phyloP scores from a whole-genome alignment of 192 early-diverging fungal species.

The Coemansia sp. region DNA sequence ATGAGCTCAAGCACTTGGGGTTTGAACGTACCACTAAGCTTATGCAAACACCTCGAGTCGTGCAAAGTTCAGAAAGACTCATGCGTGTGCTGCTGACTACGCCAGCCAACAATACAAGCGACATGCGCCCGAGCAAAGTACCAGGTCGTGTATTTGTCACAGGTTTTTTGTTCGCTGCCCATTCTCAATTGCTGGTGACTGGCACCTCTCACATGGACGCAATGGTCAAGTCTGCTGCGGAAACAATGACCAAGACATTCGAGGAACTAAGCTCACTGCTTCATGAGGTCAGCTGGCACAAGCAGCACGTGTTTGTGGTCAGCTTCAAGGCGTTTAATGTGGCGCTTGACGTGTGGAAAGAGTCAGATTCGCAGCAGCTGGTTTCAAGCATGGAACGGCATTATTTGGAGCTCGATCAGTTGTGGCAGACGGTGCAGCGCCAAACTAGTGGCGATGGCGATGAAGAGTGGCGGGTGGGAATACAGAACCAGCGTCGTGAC shows the following conservation, averaged over 20 bases:
- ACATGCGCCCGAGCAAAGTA: background rate
- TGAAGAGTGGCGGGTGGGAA: conserved; percentile 33
- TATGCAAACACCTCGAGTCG: conserved; percentile 18
- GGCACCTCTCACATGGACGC: conserved; percentile 27
- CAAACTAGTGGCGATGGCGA: conserved; percentile 40
- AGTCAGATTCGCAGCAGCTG: conserved; percentile 30
- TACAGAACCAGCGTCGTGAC: conserved; percentile 26
- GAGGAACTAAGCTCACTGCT: conserved; percentile 18
- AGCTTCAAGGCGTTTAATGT: conserved; percentile 35
- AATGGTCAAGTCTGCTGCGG: conserved; percentile 30
- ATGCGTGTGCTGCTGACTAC: conserved; percentile 14
- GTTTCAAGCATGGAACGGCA: conserved; percentile 40
- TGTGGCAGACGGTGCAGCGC: conserved; percentile 50
- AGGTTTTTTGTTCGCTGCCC: conserved; percentile 33
- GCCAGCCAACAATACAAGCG: background rate
- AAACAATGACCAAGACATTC: conserved; percentile 24
- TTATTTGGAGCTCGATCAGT: conserved; percentile 45
- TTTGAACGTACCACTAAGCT: conserved; percentile 38
- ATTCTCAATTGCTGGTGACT: conserved; percentile 26
- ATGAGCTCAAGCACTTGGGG: conserved; percentile 13
- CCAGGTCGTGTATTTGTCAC: conserved; percentile 42
- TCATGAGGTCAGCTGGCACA: conserved; percentile 18
- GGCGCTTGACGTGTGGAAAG: conserved; percentile 47
- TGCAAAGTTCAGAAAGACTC: conserved; percentile 19
- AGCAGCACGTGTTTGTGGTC: conserved; percentile 23